phyloP scores from a whole-genome alignment of 768 basidiomycete genomes.

The Heimioporus sp. region DNA sequence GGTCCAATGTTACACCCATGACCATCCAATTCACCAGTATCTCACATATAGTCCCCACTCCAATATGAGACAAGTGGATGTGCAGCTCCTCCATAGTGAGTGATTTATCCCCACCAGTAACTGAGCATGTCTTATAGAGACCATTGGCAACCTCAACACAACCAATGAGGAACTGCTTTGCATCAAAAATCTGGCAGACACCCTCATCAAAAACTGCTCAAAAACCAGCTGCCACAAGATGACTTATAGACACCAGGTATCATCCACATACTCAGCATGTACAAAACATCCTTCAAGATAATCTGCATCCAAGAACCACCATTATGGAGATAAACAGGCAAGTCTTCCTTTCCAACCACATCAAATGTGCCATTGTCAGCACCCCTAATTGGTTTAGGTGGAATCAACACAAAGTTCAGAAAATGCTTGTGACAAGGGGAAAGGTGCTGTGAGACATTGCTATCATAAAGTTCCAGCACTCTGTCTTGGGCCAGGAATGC shows the following conservation, averaged over 20 bases:
- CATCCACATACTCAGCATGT: constrained; percentile 14
- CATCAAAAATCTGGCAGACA: no score
- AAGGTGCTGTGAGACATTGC: not conserved
- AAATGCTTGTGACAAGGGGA: not conserved
- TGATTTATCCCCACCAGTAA: no score
- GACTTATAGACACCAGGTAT: constrained; percentile 20
- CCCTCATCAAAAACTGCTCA: no score
- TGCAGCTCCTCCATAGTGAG: constrained; percentile 34
- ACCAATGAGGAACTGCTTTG: no score
- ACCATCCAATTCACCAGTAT: constrained; percentile 30
- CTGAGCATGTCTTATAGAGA: no score
- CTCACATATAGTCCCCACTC: constrained; percentile 15
- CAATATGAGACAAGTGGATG: constrained; percentile 34
- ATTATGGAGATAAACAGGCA: not conserved
- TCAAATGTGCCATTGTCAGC: not conserved
- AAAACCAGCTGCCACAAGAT: not conserved
- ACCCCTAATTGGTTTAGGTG: not conserved
- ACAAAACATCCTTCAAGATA: constrained; percentile 6
- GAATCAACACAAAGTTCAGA: not conserved
- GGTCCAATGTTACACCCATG: constrained; percentile 29
- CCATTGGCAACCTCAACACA: no score
- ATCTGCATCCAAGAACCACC: not conserved
- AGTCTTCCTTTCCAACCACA: not conserved
- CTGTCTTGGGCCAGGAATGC: no score
- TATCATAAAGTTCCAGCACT: not conserved